Evolutionary conservation across 768 basidiomycete species (phyloP).

Genomic region (Tulasnella sp.): DNA sequence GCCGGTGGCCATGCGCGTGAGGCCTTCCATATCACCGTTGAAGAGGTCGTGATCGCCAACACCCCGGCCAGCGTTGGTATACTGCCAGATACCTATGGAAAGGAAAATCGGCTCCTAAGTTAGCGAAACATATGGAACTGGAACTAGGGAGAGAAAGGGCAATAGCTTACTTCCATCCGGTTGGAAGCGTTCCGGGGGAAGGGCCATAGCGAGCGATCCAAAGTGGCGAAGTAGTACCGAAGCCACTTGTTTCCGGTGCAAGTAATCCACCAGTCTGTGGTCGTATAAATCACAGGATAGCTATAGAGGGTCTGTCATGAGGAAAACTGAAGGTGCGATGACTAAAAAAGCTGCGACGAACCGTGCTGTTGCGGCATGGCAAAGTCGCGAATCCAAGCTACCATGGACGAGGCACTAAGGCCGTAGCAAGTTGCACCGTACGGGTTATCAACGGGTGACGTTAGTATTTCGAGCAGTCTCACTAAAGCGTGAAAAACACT

Average conservation of each 20-base stretch:
- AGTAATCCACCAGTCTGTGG: constrained; percentile 58
- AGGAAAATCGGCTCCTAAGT: too few species aligned
- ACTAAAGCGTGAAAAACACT: constrained; percentile 20
- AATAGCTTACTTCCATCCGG: constrained; percentile 44
- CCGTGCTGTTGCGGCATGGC: constrained; percentile 42
- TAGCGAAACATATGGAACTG: too few species aligned
- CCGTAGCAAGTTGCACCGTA: constrained; percentile 49
- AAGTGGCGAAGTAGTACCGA: constrained; percentile 46
- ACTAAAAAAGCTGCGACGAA: constrained; percentile 28
- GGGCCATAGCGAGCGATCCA: constrained; percentile 54
- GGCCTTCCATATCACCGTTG: constrained; percentile 9
- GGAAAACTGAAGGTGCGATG: constrained; percentile 13
- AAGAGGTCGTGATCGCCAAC: constrained; percentile 12
- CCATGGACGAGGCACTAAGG: constrained; percentile 46
- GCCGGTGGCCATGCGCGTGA: background rate
- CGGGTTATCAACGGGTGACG: constrained; percentile 42
- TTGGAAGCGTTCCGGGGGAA: constrained; percentile 46
- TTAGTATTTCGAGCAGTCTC: background rate
- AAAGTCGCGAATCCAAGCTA: constrained; percentile 56
- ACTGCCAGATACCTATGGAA: constrained; percentile 22
- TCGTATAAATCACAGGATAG: constrained; percentile 49
- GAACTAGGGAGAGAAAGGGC: too few species aligned
- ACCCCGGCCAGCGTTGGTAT: constrained; percentile 15
- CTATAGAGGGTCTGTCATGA: constrained; percentile 34
- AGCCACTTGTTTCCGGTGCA: constrained; percentile 56